Conservation (phyloP, 352 stramenopile species). For the Globisporangium lucens region DNA sequence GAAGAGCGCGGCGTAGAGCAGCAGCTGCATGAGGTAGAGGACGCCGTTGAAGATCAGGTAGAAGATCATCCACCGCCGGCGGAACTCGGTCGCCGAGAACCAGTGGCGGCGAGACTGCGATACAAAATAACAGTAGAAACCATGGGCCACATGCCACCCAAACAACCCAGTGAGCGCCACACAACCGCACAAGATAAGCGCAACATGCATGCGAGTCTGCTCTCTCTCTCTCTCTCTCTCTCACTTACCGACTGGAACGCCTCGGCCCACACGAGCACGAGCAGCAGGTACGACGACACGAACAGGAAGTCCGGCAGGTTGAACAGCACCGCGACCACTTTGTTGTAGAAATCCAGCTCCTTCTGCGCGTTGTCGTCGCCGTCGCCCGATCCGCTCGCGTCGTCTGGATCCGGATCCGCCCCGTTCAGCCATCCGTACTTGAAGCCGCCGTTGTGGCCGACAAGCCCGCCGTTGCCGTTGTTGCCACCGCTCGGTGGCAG, state of each 20-base stretch:
- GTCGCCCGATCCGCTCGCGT: not conserved
- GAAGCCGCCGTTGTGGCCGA: constrained; percentile 13
- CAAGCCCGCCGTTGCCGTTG: constrained; percentile 16
- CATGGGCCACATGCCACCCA: not conserved
- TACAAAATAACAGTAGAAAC: constrained; percentile 4
- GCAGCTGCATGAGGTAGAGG: constrained; percentile 85
- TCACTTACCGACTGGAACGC: constrained; percentile 79
- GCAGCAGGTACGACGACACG: constrained; percentile 87
- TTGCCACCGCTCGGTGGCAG: constrained; percentile 18
- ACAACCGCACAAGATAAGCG: not conserved
- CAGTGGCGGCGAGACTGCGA: constrained; percentile 83
- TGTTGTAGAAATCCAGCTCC: constrained; percentile 89
- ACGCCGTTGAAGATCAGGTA: constrained; percentile 91
- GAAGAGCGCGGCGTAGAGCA: constrained; percentile 89
- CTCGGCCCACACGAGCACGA: constrained; percentile 91
- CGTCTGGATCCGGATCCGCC: not conserved
- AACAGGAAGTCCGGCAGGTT: constrained; percentile 92
- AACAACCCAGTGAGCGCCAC: not conserved
- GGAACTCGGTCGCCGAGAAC: constrained; percentile 84
- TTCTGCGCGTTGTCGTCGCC: constrained; percentile 31
- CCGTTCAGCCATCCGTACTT: constrained; percentile 13
- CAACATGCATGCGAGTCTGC: not conserved
- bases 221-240: not conserved
- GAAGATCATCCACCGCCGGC: constrained; percentile 89
- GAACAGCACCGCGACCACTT: constrained; percentile 89